Percentiles rank a stretch among this genome's conserved stretches.
phyloP scores from a whole-genome alignment of 1,284 basidiomycete species.

The Wallemia hederae region DNA sequence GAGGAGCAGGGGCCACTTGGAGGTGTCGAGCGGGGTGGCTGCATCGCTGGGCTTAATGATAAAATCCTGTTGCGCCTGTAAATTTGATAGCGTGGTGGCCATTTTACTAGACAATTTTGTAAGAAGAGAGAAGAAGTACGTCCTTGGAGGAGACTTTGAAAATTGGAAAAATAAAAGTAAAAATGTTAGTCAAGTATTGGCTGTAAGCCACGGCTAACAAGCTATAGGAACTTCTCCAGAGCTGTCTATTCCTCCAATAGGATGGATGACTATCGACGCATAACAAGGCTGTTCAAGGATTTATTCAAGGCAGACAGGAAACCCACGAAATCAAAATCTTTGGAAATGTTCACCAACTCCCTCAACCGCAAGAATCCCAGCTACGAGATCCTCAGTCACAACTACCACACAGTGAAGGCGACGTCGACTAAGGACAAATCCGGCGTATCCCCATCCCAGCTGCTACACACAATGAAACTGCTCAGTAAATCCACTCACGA shows the following conservation, averaged over 20 bases:
- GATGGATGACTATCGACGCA: neutral
- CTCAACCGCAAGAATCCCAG: neutral
- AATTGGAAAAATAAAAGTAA: neutral
- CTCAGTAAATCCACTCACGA: neutral
- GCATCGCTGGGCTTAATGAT: slow-evolving; percentile 18
- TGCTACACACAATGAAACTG: neutral
- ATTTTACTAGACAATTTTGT: neutral
- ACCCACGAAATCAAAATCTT: neutral
- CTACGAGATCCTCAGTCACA: neutral
- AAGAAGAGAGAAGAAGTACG: neutral
- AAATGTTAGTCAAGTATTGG: neutral
- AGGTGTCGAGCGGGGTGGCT: slow-evolving; percentile 35
- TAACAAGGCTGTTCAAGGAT: neutral
- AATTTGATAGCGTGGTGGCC: slow-evolving; percentile 1
- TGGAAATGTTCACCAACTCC: neutral
- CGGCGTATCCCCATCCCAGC: no score
- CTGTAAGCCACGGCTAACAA: no score
- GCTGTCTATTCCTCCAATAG: no score
- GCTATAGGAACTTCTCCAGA: neutral
- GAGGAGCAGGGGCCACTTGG: slow-evolving; percentile 86
- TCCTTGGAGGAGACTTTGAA: neutral
- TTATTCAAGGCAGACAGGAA: neutral
- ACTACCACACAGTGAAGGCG: neutral
- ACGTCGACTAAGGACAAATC: neutral
- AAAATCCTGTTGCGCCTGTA: slow-evolving; percentile 13